Base-by-base conservation (phyloP, 768 basidiomycete species). In the Amanita subjunquillea region DNA sequence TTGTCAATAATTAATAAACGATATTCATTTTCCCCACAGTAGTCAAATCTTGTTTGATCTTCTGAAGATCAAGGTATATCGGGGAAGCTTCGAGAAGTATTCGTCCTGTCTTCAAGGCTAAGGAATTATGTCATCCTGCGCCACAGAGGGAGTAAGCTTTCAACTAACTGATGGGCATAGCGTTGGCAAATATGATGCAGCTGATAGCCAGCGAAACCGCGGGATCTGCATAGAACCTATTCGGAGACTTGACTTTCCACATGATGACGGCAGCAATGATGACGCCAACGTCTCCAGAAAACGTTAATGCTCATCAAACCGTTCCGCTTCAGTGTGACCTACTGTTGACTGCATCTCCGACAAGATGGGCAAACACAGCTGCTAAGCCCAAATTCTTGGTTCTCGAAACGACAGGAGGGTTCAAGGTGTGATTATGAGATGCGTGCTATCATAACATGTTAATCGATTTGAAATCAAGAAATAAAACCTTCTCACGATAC, bases 341-440 rank as follows among this genome's bases (percentile, higher is more conserved):
- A 75, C 77, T 79, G 59, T 79, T 79, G 13, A 76, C 59, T 9
- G 77, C 79, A 57, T 79, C 77, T 4, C 78, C 77, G 10, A 76
- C 59, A 36, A 80, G 65, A 62, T 80, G 78, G 34, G 75, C 61
- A 10, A 80, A 59, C 3, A 79, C 77, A 9, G 73, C 78, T 43
- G 72, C 56, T 9, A 78, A 56, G 32, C 77, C 77, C 25, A 76
- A 58, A 56, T 78, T 78, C 29, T 66, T 65, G 51, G 69, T 65
- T 22, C 67, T 64, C 29, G 57, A 55, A 38, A 54, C 50, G 32
- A 56, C 53, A 4, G 72, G 71, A 48, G 73, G 72, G 42, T 72
- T 61, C 15, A 69, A 57, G 25, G 70, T 69, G 60, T 79, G 77
- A 56, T 78, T 69, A 62, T 79, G 78, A 29, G 62, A 62, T 10